Conservation (phyloP, 1,284 basidiomycete species). For the Heliocybe sulcata region DNA sequence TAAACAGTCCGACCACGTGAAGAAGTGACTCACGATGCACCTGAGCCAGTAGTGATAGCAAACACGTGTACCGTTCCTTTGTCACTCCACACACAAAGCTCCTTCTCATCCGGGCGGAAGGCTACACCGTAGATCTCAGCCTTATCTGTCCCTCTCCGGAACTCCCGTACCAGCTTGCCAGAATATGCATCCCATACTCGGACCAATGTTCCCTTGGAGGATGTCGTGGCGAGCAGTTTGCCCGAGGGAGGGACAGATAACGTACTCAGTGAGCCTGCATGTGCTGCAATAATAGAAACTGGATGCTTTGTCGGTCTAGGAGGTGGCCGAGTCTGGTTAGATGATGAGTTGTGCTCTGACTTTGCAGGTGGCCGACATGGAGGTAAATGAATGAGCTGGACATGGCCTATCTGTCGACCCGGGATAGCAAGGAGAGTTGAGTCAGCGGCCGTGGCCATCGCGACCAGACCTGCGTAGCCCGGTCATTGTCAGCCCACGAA, state of each 20-base stretch:
- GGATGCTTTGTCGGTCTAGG: conserved; percentile 46
- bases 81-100: conserved; percentile 90
- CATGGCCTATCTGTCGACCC: conserved; percentile 85
- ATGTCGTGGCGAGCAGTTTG: conserved; percentile 79
- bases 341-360: conserved; percentile 18
- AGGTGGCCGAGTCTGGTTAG: conserved; percentile 44
- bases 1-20: neutral
- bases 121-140: conserved; percentile 89
- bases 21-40: conserved; percentile 47
- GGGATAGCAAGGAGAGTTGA: conserved; percentile 84
- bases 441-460: conserved; percentile 70
- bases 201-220: conserved; percentile 79
- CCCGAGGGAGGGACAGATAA: conserved; percentile 77
- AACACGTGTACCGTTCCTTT: conserved; percentile 95
- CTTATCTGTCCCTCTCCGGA: conserved; percentile 84
- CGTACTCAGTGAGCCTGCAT: conserved; percentile 74
- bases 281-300: conserved; percentile 81
- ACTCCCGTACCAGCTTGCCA: conserved; percentile 74
- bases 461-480: conserved; percentile 61
- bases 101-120: conserved; percentile 71
- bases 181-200: conserved; percentile 82
- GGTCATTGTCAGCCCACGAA: neutral
- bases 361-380: conserved; percentile 59
- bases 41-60: conserved; percentile 56
- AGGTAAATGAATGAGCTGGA: conserved; percentile 83